Percentiles rank a stretch among this genome's conserved stretches.
Conservation (phyloP, 768 basidiomycete species). For the Russula dissimulans region DNA sequence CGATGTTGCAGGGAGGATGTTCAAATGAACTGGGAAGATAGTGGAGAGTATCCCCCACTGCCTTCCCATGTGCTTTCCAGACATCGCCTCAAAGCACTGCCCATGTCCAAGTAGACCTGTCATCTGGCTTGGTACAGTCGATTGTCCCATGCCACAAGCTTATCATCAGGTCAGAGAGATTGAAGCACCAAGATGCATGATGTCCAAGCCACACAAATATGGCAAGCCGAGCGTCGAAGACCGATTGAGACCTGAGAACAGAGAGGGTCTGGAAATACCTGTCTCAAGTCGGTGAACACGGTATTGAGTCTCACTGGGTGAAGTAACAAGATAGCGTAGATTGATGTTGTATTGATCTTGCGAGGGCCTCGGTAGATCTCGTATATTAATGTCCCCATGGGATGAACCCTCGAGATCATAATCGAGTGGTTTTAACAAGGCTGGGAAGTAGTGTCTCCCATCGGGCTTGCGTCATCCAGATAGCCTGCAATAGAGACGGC, state of each 20-base stretch:
- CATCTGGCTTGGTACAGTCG: neutral
- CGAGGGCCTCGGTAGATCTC: neutral
- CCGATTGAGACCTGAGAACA: neutral
- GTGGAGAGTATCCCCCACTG: neutral
- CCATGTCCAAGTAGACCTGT: neutral
- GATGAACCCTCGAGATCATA: neutral
- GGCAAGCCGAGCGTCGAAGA: neutral
- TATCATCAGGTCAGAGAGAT: neutral
- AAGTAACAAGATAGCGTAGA: neutral
- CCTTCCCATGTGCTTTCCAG: neutral
- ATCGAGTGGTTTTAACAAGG: neutral
- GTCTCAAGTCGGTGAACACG: neutral
- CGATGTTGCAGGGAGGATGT: slow-evolving; percentile 29
- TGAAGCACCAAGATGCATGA: neutral
- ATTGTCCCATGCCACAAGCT: neutral
- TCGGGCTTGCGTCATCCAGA: neutral
- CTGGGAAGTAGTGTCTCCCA: neutral
- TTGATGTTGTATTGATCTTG: neutral
- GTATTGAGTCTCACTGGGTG: neutral
- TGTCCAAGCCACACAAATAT: neutral
- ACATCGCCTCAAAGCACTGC: neutral
- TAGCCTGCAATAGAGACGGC: neutral
- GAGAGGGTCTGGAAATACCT: neutral
- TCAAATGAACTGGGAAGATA: neutral
- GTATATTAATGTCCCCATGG: neutral